Evolutionary conservation across 108 stramenopile species (phyloP), one percentile per base, ranked within the genome.

Genomic region (Pseudonitzschia multistriata): DNA sequence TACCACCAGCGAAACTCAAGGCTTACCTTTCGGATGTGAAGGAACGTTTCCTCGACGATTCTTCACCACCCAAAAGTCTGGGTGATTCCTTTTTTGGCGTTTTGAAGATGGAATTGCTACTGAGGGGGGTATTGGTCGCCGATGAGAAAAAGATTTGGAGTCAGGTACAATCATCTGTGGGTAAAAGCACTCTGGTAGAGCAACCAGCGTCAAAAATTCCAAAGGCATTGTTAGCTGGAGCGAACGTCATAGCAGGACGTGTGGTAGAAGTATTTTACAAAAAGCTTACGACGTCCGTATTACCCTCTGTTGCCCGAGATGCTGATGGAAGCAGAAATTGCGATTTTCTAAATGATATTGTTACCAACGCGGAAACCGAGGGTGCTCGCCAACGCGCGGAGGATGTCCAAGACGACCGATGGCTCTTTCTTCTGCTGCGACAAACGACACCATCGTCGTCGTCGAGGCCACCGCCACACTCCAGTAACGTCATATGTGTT

Each of bases 171-270:
- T 67, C 68, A 3, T 40, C 82, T 24, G 72, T 72, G 1, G 82
- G 82, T 4, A 73, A 74, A 39, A 25, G 74, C 22, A 36, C 79
- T 21, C 50, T 80, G 35, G 61, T 60, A 13, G 74, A 74, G 10
- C 17, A 49, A 15, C n/a, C 57, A 7, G 27, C 7, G 7, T 59
- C 34, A 8, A 48, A 56, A 14, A 34, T 83, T 35, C 82, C 82
- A 19, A 73, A 68, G 37, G 75, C 82, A 42, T 36, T 83, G 2
- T 55, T 79, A 45, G 74, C 82, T 10, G 82, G 76, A 19, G 60
- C 79, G 5, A 62, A 72, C 28, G 75, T 76, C 8, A 54, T 79
- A 67, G 71, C 78, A 17, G 82, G 82, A 42, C 76, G 76, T 55
- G 36, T 78, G 14, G 69, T 72, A 17, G 82, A 83, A 69, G 62